phyloP scores from a whole-genome alignment of 2,329 filamentous ascomycete species.

The Epichloe coenophiala region DNA sequence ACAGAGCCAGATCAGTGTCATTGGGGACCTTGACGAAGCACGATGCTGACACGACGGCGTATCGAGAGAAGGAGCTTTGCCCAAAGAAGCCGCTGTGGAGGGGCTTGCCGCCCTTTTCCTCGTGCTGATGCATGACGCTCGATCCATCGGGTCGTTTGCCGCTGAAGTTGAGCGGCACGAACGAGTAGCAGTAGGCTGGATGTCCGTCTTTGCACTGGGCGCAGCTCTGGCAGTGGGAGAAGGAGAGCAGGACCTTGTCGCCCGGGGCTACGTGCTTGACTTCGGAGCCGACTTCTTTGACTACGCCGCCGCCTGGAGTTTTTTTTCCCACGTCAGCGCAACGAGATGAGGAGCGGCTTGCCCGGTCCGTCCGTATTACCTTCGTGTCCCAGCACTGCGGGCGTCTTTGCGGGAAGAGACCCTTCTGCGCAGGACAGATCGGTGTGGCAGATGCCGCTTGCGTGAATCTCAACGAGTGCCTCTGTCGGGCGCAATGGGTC shows the following conservation, averaged over 20 bases:
- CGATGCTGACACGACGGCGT: slow-evolving; percentile 16
- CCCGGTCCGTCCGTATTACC: neutral
- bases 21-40: slow-evolving; percentile 15
- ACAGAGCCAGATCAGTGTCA: slow-evolving; percentile 15
- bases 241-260: neutral
- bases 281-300: neutral
- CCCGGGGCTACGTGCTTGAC: neutral
- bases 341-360: neutral
- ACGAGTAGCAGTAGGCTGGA: neutral
- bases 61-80: slow-evolving; percentile 19
- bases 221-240: neutral
- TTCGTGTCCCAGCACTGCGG: slow-evolving; percentile 1
- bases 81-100: slow-evolving; percentile 18
- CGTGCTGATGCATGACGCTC: neutral
- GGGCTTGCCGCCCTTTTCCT: neutral
- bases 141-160: neutral
- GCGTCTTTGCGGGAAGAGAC: neutral
- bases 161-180: neutral
- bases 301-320: neutral
- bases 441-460: slow-evolving; percentile 2
- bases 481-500: neutral
- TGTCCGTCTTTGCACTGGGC: neutral
- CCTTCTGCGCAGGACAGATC: neutral
- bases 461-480: neutral
- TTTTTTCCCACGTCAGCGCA: neutral